A percentile compares a stretch with the other conserved stretches of the same genome.
phyloP scores from a whole-genome alignment of 164 flowering plant genomes.

The Hamamelis virginiana region DNA sequence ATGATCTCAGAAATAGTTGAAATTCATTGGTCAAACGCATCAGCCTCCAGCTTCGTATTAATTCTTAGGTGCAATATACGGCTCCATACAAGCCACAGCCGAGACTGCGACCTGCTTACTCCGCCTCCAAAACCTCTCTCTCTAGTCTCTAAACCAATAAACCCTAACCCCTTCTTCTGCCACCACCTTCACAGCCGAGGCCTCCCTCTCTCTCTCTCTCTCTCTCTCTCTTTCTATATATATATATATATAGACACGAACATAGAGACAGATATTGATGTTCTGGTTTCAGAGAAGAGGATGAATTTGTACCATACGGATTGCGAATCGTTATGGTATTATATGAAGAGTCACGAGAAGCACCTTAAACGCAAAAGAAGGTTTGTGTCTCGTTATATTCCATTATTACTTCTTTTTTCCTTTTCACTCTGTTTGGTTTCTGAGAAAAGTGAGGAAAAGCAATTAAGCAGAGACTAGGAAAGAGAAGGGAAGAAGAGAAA shows the following conservation, averaged over 20 bases:
- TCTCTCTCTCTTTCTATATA: neutral
- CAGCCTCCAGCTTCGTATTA: too few relatives aligned
- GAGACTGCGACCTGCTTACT: too few relatives aligned
- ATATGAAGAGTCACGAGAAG: slow-evolving; percentile 26
- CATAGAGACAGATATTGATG: neutral
- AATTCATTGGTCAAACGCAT: too few relatives aligned
- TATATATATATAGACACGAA: neutral
- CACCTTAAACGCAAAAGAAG: slow-evolving; percentile 29
- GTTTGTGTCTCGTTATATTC: slow-evolving; percentile 1
- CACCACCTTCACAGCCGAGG: too few relatives aligned
- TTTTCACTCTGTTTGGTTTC: neutral
- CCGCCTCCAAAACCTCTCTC: too few relatives aligned
- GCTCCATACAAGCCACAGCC: too few relatives aligned
- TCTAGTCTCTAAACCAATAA: too few relatives aligned
- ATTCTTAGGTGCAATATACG: too few relatives aligned
- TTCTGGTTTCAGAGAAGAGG: neutral
- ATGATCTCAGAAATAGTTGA: too few relatives aligned
- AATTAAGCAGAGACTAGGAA: too few relatives aligned
- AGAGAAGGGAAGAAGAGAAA: too few relatives aligned
- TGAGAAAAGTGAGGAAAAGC: neutral
- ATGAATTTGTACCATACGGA: slow-evolving; percentile 16
- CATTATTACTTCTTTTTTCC: neutral
- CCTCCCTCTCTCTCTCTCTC: neutral
- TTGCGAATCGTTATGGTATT: slow-evolving; percentile 17
- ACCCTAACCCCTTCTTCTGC: too few relatives aligned